Evolutionary conservation across 2,329 filamentous ascomycete species (phyloP), one percentile per base, ranked within the genome.

Genomic region (Rugonectria rugulosa): DNA sequence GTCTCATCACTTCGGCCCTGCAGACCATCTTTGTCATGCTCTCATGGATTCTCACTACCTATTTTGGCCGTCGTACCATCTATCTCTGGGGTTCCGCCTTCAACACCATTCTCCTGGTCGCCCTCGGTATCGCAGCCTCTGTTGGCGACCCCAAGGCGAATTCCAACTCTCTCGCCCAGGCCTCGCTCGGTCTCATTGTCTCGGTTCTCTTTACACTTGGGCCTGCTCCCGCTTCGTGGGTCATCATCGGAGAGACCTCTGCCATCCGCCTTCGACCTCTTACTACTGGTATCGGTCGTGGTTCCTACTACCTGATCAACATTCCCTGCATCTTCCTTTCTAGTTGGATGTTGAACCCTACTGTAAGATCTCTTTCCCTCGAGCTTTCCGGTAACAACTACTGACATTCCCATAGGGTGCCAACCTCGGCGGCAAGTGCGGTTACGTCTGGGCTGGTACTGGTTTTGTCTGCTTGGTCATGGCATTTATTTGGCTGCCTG

Each of bases 241-340:
- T 85, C 73, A 86, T 88, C 62, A 88, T 89, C 41, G 85, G 82
- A 62, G 86, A 89, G 72, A 88, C 86, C 2, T 87, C 86, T 0
- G 75, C 86, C 45, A 80, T 88, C 50, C 85, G 86, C 58, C 85
- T 89, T 24, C 72, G 86, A 42, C 83, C 86, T 41, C 73, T 88
- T n/a, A 88, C 83, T 3, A 88, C 86, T 20, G 86, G 85, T 71
- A 72, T 88, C 44, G 86, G 86, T 68, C 85, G 86, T 68, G 86
- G 73, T 48, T 73, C 77, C 11, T 89, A 89, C 78, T 88, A 89
- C 72, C 64, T 86, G 5, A 75, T 86, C 58, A 81, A 88, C 55
- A 88, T 88, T 69, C 85, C 86, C 64, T 87, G 83, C 66, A 88
- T 88, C 67, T 88, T 85, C 80, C 79, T 86, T 9, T 70, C 77